These are phyloP conservation scores for Paraphysoderma sedebokerense DNA, from an alignment of 371 early-diverging fungal species.

Conservation along the genomic window DNA sequence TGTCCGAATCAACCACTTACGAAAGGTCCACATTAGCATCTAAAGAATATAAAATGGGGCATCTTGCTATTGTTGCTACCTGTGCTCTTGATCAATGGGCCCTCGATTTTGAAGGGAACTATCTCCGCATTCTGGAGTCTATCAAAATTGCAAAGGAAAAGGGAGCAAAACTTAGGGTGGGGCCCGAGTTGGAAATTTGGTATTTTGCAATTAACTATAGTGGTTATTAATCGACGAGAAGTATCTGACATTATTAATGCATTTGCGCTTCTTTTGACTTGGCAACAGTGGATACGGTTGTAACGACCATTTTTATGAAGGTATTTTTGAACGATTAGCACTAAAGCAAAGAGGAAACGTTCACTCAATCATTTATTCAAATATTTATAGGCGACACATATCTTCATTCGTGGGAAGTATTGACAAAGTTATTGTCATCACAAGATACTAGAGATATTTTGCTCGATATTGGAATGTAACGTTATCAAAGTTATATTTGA, in stretches of 20 bases:
- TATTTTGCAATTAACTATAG: constrained; percentile 11
- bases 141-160: constrained; percentile 60
- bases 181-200: constrained; percentile 93
- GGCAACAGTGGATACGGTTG: constrained; percentile 78
- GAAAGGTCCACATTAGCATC: too few relatives aligned
- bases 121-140: constrained; percentile 62
- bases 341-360: not conserved
- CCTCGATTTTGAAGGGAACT: constrained; percentile 87
- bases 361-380: not conserved
- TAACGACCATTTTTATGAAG: constrained; percentile 90
- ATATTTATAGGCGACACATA: constrained; percentile 59
- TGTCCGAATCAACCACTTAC: too few relatives aligned
- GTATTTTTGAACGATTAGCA: constrained; percentile 16
- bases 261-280: not conserved
- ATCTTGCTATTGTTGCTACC: constrained; percentile 33
- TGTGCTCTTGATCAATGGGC: constrained; percentile 94
- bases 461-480: constrained; percentile 85
- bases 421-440: constrained; percentile 53
- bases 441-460: constrained; percentile 50
- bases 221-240: not conserved
- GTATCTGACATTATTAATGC: not conserved
- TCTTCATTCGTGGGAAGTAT: constrained; percentile 84
- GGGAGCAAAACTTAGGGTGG: constrained; percentile 74
- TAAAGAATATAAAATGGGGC: too few relatives aligned
- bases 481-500: not conserved